Evolutionary conservation across 2,329 filamentous ascomycete species (phyloP), one percentile per base, ranked within the genome.

Genomic region (Colletotrichum lupini): DNA sequence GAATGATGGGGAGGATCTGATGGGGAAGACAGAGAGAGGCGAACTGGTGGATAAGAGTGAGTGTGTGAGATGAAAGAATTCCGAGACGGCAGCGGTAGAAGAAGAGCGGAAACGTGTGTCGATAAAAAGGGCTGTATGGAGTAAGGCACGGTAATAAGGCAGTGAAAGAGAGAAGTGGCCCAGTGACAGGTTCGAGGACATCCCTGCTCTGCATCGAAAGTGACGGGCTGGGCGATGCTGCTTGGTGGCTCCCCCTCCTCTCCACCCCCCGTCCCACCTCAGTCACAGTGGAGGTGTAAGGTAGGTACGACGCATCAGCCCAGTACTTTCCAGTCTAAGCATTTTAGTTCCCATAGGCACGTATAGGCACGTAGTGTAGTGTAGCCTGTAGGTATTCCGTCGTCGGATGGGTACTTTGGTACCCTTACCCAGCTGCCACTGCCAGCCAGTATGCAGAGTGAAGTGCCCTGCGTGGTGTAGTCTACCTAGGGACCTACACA

Each of bases 41-140:
- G 32, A 35, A 35, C 32, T 12, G 35, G 58, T 19, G 22, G 68
- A 55, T 42, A 22, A n/a, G 64, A 56, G 30, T 60, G 65, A 55
- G 68, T 67, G 66, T 61, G 52, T 56, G 69, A 63, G 42, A 72
- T 63, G 55, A 49, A 62, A 42, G 57, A 72, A 58, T 42, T n/a
- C 24, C 28, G 37, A 55, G 42, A 46, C 59, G 11, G 22, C 49
- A 55, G 37, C 52, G 52, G 32, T 28, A 66, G 56, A 58, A 49
- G 67, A 61, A 64, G 68, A 12, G 49, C 57, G 68, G 49, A 46
- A 60, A 60, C 55, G n/a, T 46, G 52, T 64, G 67, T 71, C 62
- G 59, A 72, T 72, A 72, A 69, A 69, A 69, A 22, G 69, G 69
- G 42, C 28, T 32, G 30, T 32, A 35, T 42, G 14, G 37, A 42